Evolutionary conservation across 768 basidiomycete species (phyloP).

Genomic region (Clathrus columnatus): DNA sequence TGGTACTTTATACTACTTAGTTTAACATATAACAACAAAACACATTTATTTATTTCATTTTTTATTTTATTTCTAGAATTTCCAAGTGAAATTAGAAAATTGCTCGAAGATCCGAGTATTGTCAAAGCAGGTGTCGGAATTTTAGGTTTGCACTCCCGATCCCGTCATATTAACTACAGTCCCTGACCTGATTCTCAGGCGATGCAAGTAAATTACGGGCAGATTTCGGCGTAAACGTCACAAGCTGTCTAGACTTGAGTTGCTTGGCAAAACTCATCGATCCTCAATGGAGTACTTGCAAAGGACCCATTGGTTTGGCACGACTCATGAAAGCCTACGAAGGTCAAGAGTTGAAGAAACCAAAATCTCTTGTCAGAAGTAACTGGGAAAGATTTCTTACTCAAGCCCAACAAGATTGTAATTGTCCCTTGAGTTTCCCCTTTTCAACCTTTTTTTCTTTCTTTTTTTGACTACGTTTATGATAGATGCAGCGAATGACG

Average conservation of each 20-base stretch:
- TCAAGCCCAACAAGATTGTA: slow-evolving; percentile 49
- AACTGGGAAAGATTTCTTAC: slow-evolving; percentile 58
- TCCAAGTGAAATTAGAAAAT: slow-evolving; percentile 37
- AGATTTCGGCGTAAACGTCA: slow-evolving; percentile 32
- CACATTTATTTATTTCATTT: not conserved
- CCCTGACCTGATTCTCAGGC: slow-evolving; percentile 30
- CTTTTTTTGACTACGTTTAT: no score
- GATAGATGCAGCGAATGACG: slow-evolving; percentile 66
- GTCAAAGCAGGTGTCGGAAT: slow-evolving; percentile 69
- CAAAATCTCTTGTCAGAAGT: slow-evolving; percentile 43
- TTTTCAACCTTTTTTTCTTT: not conserved
- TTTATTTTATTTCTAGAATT: slow-evolving; percentile 32
- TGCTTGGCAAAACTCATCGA: slow-evolving; percentile 64
- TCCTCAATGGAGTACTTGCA: slow-evolving; percentile 24
- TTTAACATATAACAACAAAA: not conserved
- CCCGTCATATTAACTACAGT: not conserved
- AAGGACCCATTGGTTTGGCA: slow-evolving; percentile 47
- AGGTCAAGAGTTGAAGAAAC: slow-evolving; percentile 44
- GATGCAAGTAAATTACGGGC: slow-evolving; percentile 59
- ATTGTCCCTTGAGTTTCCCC: slow-evolving; percentile 19
- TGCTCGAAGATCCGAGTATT: slow-evolving; percentile 46
- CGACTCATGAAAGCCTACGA: slow-evolving; percentile 58
- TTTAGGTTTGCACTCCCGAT: slow-evolving; percentile 37
- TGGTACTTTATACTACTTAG: no score
- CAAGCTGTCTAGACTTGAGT: slow-evolving; percentile 58